These are phyloP conservation scores for Vaccinium macrocarpon DNA, from an alignment of 148 eudicot species.

Conservation along the genomic window DNA sequence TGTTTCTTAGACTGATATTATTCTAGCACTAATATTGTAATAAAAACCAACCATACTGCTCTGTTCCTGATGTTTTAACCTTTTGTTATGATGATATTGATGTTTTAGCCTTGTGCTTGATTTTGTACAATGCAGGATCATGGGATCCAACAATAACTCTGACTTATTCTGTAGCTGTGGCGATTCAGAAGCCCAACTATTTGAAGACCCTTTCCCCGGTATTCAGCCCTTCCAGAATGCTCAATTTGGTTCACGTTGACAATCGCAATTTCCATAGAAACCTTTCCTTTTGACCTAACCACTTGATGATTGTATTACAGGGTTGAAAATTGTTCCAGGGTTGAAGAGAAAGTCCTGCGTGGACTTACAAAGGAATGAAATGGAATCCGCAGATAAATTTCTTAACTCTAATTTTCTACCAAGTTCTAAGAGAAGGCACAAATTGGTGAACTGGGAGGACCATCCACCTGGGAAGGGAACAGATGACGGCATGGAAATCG, in stretches of 20 bases:
- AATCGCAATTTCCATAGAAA: neutral
- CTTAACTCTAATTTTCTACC: slow-evolving; percentile 7
- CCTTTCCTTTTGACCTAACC: neutral
- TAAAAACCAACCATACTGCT: neutral
- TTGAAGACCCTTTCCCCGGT: slow-evolving; percentile 66
- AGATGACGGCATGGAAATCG: slow-evolving; percentile 26
- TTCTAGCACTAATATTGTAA: neutral
- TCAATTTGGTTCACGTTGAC: neutral
- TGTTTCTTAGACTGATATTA: neutral
- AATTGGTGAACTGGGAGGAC: slow-evolving; percentile 14
- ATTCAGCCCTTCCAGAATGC: neutral
- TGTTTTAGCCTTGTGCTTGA: neutral
- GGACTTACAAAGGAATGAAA: slow-evolving; percentile 30
- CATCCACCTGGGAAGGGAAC: slow-evolving; percentile 14
- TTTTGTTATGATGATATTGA: neutral
- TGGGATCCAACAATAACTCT: slow-evolving; percentile 41
- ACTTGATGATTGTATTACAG: slow-evolving; percentile 29
- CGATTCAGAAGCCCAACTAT: slow-evolving; percentile 43
- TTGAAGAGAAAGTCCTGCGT: slow-evolving; percentile 58
- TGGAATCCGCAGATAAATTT: slow-evolving; percentile 29
- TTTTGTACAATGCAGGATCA: slow-evolving; percentile 41
- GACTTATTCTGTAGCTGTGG: slow-evolving; percentile 47
- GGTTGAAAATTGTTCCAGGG: slow-evolving; percentile 68
- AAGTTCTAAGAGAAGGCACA: slow-evolving; percentile 43
- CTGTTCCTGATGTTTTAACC: neutral